Evolutionary conservation across 352 stramenopile genomes (phyloP).

Genomic region (Aphanomyces astaci): DNA sequence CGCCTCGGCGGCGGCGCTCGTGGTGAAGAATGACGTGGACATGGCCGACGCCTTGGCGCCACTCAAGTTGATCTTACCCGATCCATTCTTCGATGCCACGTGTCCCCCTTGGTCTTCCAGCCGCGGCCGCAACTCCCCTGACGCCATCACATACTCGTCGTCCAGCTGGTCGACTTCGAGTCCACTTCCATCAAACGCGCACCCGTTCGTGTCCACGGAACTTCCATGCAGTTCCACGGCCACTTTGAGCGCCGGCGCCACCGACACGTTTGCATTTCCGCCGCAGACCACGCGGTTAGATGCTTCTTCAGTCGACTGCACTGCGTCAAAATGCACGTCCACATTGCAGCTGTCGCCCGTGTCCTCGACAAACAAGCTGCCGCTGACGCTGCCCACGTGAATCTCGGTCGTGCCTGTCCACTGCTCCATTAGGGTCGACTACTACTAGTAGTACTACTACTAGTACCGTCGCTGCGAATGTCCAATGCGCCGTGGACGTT

Average conservation of each 20-base stretch:
- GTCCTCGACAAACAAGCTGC: constrained; percentile 59
- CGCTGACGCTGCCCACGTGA: constrained; percentile 57
- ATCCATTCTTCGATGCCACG: too few species aligned
- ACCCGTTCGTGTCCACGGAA: constrained; percentile 37
- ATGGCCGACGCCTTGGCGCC: constrained; percentile 58
- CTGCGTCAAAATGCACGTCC: constrained; percentile 53
- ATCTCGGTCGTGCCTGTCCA: constrained; percentile 22
- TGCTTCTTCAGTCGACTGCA: background rate
- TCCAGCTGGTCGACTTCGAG: constrained; percentile 63
- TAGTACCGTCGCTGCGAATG: constrained; percentile 40
- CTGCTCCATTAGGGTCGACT: background rate
- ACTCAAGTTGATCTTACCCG: constrained; percentile 67
- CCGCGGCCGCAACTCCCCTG: constrained; percentile 24
- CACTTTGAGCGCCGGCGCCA: constrained; percentile 47
- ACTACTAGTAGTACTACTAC: constrained; percentile 21
- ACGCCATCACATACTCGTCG: constrained; percentile 66
- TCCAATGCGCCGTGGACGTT: constrained; percentile 68
- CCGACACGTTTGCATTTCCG: constrained; percentile 50
- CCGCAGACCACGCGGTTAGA: constrained; percentile 64
- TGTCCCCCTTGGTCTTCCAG: too few species aligned
- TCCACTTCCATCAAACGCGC: constrained; percentile 33
- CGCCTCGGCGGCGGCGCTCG: constrained; percentile 26
- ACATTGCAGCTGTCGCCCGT: constrained; percentile 46
- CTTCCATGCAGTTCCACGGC: constrained; percentile 59
- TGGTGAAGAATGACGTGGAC: constrained; percentile 80